Evolutionary conservation across 1,139 yeast species (phyloP).

Genomic region (Scheffersomyces illinoinensis): DNA sequence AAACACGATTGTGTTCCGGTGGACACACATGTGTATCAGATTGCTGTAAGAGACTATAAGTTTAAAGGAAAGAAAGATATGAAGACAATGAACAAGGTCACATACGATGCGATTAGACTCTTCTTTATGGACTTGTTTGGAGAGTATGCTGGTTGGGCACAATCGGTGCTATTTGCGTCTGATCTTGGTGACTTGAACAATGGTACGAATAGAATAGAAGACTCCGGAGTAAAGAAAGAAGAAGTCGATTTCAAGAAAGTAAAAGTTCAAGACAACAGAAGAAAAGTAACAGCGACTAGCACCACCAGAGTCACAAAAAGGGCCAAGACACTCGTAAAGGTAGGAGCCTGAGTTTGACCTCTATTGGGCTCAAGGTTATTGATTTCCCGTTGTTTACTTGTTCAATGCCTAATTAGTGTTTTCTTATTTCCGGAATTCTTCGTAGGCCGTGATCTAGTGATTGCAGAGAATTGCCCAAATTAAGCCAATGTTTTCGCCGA

Average conservation of each 20-base stretch:
- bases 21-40: constrained; percentile 95
- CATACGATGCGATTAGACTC: constrained; percentile 59
- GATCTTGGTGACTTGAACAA: constrained; percentile 67
- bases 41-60: constrained; percentile 80
- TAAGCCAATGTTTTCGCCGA: not conserved
- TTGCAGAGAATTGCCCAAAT: not conserved
- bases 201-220: constrained; percentile 31
- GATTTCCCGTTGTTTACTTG: not conserved
- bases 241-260: constrained; percentile 2
- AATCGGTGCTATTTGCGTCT: constrained; percentile 84
- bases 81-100: constrained; percentile 56
- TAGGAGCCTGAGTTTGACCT: not conserved
- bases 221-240: constrained; percentile 6
- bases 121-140: constrained; percentile 80
- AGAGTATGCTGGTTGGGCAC: constrained; percentile 97
- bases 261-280: not conserved
- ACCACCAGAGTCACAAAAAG: not conserved
- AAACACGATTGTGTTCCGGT: constrained; percentile 91
- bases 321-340: not conserved
- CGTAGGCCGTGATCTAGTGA: not conserved
- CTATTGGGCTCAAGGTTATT: not conserved
- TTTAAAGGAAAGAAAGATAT: constrained; percentile 48
- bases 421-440: not conserved
- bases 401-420: not conserved
- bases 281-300: not conserved